These are phyloP conservation scores for Metschnikowia matae DNA, from an alignment of 805 yeast species.

Conservation along the genomic window DNA sequence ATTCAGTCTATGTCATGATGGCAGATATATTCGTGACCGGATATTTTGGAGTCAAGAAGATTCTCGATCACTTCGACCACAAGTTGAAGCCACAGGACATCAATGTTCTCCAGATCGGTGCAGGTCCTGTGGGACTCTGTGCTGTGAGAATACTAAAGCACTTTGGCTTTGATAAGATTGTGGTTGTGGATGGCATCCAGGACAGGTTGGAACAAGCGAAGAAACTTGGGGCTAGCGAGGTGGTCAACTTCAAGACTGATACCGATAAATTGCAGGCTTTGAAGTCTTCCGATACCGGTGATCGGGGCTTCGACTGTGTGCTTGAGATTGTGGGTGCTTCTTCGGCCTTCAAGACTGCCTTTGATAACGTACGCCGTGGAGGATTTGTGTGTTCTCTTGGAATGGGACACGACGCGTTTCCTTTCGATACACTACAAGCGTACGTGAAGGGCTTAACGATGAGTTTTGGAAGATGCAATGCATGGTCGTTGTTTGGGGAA, in stretches of 20 bases:
- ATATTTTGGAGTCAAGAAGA: conserved; percentile 52
- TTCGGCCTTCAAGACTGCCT: conserved; percentile 48
- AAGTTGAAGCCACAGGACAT: conserved; percentile 22
- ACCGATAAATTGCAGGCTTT: conserved; percentile 22
- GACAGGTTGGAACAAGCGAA: conserved; percentile 43
- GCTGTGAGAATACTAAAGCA: conserved; percentile 43
- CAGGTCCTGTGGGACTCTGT: conserved; percentile 60
- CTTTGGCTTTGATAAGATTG: conserved; percentile 42
- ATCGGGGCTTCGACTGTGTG: conserved; percentile 56
- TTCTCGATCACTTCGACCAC: conserved; percentile 26
- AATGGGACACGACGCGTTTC: conserved; percentile 54
- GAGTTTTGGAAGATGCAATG: conserved; percentile 64
- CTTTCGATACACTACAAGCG: conserved; percentile 55
- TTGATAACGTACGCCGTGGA: conserved; percentile 51
- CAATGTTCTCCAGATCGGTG: conserved; percentile 50
- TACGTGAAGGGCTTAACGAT: conserved; percentile 53
- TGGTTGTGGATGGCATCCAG: conserved; percentile 48
- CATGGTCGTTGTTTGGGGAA: conserved; percentile 52
- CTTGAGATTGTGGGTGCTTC: conserved; percentile 59
- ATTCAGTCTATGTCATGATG: conserved; percentile 49
- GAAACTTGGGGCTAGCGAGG: conserved; percentile 47
- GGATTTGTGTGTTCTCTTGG: conserved; percentile 59
- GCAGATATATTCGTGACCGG: conserved; percentile 66
- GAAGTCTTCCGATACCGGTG: conserved; percentile 35
- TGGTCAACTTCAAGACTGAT: conserved; percentile 41